Percentiles rank a stretch among this genome's conserved stretches.
These are phyloP conservation scores for Scheffersomyces titani DNA, from an alignment of 1,139 yeast genomes.

Conservation along the genomic window DNA sequence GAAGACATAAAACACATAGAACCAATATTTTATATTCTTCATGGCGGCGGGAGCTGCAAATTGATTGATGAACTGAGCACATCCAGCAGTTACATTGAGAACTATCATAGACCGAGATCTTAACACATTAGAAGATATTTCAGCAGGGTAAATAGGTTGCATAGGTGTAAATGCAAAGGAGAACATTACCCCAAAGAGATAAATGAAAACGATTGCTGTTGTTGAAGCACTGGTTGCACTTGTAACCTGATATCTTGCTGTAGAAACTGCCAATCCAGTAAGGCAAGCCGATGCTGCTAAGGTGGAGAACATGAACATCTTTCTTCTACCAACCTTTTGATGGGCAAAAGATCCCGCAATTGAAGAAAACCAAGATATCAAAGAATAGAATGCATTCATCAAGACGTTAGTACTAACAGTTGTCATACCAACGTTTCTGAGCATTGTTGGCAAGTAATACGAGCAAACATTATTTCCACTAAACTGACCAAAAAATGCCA, in stretches of 20 bases:
- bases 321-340: constrained; percentile 12
- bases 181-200: constrained; percentile 20
- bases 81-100: constrained; percentile 14
- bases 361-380: constrained; percentile 15
- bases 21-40: constrained; percentile 21
- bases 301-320: constrained; percentile 19
- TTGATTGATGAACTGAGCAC: constrained; percentile 18
- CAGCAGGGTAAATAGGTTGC: constrained; percentile 22
- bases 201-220: constrained; percentile 18
- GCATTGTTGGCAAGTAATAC: constrained; percentile 21
- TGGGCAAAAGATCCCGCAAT: constrained; percentile 16
- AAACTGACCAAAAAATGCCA: constrained; percentile 17
- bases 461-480: constrained; percentile 20
- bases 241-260: constrained; percentile 13
- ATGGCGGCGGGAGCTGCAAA: constrained; percentile 23
- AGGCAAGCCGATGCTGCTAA: constrained; percentile 15
- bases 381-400: constrained; percentile 17
- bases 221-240: constrained; percentile 13
- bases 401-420: constrained; percentile 17
- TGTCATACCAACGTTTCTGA: constrained; percentile 18
- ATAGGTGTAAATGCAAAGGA: constrained; percentile 21
- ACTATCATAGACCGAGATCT: constrained; percentile 18
- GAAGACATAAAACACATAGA: constrained; percentile 19
- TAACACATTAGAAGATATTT: constrained; percentile 17
- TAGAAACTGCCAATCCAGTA: constrained; percentile 15